phyloP scores from a whole-genome alignment of 306 rosid species.

The Glycine latifolia region DNA sequence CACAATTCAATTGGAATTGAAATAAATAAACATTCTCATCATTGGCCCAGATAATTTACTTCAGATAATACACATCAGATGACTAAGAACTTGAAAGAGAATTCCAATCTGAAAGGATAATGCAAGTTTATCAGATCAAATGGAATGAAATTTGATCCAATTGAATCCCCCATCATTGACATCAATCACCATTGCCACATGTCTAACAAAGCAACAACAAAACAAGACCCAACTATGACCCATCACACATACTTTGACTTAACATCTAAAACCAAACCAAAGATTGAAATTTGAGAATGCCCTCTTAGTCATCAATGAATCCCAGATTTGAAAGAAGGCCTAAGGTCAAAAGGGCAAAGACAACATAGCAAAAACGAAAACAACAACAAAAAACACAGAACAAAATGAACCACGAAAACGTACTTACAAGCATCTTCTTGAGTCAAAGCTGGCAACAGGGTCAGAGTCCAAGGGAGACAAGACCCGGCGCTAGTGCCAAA shows the following conservation, averaged over 20 bases:
- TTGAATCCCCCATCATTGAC: not conserved
- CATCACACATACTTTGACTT: constrained; percentile 32
- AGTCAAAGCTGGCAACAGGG: constrained; percentile 64
- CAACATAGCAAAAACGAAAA: constrained; percentile 20
- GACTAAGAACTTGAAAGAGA: constrained; percentile 31
- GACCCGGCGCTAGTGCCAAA: constrained; percentile 52
- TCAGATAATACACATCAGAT: not conserved
- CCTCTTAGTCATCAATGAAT: constrained; percentile 19
- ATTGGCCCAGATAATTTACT: constrained; percentile 14
- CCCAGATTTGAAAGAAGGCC: constrained; percentile 47
- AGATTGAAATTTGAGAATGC: constrained; percentile 38
- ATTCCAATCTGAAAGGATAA: constrained; percentile 28
- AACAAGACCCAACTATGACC: constrained; percentile 25
- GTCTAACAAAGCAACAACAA: not conserved
- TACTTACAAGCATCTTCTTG: constrained; percentile 98
- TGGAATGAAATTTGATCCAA: constrained; percentile 28
- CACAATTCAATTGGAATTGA: not conserved
- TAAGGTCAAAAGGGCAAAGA: constrained; percentile 27
- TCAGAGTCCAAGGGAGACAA: constrained; percentile 59
- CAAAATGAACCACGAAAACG: constrained; percentile 67
- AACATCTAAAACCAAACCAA: constrained; percentile 44
- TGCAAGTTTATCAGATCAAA: constrained; percentile 45
- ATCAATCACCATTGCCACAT: constrained; percentile 24
- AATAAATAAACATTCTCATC: constrained; percentile 11
- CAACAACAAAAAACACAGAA: constrained; percentile 22